phyloP scores from a whole-genome alignment of 2,329 filamentous ascomycete genomes.

The Pochonia chlamydosporia region DNA sequence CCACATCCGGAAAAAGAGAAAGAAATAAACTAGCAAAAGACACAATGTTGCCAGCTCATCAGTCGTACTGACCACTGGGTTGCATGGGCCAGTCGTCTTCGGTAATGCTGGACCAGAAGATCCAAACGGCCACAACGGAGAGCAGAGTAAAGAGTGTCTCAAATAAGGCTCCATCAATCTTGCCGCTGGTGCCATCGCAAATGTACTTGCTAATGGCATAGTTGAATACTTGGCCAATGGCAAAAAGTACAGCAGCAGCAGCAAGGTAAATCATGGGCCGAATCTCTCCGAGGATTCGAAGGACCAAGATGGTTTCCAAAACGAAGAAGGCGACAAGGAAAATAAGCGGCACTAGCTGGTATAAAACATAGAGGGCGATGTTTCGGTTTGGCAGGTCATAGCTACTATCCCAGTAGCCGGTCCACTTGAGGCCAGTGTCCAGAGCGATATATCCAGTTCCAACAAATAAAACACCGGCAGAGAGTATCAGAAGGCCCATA shows the following conservation, averaged over 20 bases:
- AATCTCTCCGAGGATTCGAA: conserved; percentile 79
- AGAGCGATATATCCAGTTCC: conserved; percentile 94
- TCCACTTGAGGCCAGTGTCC: conserved; percentile 86
- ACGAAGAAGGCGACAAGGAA: conserved; percentile 86
- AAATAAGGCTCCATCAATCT: conserved; percentile 90
- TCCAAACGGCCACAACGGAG: conserved; percentile 77
- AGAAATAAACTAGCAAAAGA: conserved; percentile 9
- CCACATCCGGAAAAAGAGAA: conserved; percentile 10
- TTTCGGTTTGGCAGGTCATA: conserved; percentile 57
- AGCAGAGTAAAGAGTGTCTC: conserved; percentile 88
- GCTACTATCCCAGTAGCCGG: conserved; percentile 66
- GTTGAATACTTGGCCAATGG: conserved; percentile 90
- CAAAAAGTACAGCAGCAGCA: conserved; percentile 73
- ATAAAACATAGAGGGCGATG: conserved; percentile 88
- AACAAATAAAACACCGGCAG: conserved; percentile 68
- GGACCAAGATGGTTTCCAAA: conserved; percentile 76
- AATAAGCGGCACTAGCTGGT: conserved; percentile 81
- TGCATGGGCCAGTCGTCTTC: conserved; percentile 91
- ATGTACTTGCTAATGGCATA: conserved; percentile 90
- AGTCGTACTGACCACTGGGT: conserved; percentile 35
- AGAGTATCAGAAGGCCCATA: conserved; percentile 65
- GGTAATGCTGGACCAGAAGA: conserved; percentile 98
- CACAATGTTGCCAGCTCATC: conserved; percentile 6
- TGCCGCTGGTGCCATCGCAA: conserved; percentile 74
- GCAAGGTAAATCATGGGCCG: conserved; percentile 88